phyloP scores from a whole-genome alignment of 306 rosid genomes.

The Myrica gale region DNA sequence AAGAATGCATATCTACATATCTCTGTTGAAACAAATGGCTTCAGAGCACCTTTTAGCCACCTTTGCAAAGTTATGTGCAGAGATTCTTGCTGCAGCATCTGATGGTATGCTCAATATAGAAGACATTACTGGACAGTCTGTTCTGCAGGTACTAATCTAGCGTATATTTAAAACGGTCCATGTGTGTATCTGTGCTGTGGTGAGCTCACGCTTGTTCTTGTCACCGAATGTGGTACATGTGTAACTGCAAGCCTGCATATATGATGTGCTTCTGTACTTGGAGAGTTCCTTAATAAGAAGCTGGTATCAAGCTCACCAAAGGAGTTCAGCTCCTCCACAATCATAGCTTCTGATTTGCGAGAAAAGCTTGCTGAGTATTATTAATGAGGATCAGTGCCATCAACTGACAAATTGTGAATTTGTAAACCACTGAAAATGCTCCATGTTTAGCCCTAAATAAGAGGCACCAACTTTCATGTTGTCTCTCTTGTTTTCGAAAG shows the following conservation, averaged over 20 bases:
- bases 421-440: not conserved
- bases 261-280: not conserved
- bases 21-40: constrained; percentile 89
- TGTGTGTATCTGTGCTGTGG: not conserved
- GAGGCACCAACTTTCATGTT: not conserved
- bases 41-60: constrained; percentile 93
- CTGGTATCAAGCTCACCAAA: not conserved
- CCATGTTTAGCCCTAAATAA: not conserved
- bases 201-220: constrained; percentile 4
- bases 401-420: not conserved
- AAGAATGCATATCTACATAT: constrained; percentile 86
- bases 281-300: not conserved
- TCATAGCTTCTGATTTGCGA: not conserved
- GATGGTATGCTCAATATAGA: constrained; percentile 77
- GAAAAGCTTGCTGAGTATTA: not conserved
- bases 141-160: constrained; percentile 64
- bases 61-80: constrained; percentile 88
- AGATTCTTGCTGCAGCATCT: constrained; percentile 88
- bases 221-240: not conserved
- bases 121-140: constrained; percentile 71
- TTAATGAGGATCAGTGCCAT: not conserved
- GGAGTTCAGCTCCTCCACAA: not conserved
- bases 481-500: not conserved
- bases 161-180: not conserved
- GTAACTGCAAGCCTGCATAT: not conserved